Conservation (phyloP, 768 basidiomycete species). For the Lactarius akahatsu region DNA sequence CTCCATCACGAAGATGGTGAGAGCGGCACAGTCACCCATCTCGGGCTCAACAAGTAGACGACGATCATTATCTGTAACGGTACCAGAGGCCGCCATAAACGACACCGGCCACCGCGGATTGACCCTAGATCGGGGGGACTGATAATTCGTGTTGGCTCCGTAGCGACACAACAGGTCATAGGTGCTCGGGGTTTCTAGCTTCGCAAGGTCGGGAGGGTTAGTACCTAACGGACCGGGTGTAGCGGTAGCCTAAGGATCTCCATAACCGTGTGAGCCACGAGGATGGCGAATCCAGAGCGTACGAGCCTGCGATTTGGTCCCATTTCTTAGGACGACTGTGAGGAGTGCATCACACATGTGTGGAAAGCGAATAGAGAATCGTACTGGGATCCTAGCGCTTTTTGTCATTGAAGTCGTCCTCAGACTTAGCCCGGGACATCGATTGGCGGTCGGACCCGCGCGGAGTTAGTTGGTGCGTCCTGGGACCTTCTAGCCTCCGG, state of each 20-base stretch:
- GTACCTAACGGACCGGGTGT: no score
- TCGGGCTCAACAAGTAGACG: constrained; percentile 11
- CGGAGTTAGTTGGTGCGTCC: no score
- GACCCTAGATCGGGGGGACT: constrained; percentile 13
- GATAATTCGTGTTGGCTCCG: constrained; percentile 10
- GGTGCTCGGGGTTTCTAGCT: constrained; percentile 7
- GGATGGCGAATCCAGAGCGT: no score
- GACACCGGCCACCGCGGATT: constrained; percentile 21
- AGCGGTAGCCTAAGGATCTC: no score
- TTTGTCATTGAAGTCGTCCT: no score
- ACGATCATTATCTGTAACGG: not conserved
- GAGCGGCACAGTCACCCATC: not conserved
- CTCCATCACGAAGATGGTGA: not conserved
- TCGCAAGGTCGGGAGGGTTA: not conserved
- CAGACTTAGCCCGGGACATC: no score
- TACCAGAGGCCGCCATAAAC: constrained; percentile 4
- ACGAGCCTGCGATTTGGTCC: no score
- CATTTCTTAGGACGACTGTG: no score
- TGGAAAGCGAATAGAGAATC: not conserved
- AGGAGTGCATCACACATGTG: not conserved
- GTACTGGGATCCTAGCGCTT: no score
- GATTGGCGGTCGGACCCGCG: no score
- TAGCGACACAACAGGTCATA: constrained; percentile 14
- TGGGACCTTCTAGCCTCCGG: no score
- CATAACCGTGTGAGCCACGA: no score